Evolutionary conservation across 2,329 filamentous ascomycete species (phyloP), one percentile per base, ranked within the genome.

Genomic region (Coniella lustricola): DNA sequence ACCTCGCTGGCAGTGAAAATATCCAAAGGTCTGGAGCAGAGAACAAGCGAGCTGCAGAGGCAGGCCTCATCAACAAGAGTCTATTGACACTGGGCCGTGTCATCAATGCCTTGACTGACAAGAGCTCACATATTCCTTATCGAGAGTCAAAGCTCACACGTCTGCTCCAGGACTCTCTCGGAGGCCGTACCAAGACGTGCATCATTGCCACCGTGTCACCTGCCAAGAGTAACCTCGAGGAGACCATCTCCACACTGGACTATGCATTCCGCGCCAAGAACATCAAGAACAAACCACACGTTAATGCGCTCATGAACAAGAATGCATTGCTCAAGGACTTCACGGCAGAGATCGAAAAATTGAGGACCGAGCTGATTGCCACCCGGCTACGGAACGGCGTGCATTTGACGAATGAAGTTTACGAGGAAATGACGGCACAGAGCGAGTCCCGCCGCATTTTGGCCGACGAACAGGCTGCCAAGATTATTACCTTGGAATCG

Each of bases 221-320:
- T 1, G 89, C 90, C 7, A 94, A 93, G 66, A 90, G 85, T 67
- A 98, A 97, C 59, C 74, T 98, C 1, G 93, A 98, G 62, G 93
- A 98, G 67, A 98, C 94, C 0, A 97, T 98, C 52, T 97, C 93
- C 0, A 98, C 94, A 0, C 76, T 98, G 2, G 93, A 98, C 64
- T 98, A 98, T 62, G 94, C 93, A 10, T 97, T 97, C 69, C 81
- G 93, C 40, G 93, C 93, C 14, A 98, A 98, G 73, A 97, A 98
- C 58, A 98, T 98, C 60, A 86, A 88, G 43, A 98, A 98, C 67
- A 96, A 96, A 67, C 94, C 93, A 1, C 93, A 98, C 62, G 77
- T 95, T 59, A 98, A 97, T 66, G 87, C 89, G 42, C 79, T 88
- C 61, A 81, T 97, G 55, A 90, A 88, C 55, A 98, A 97, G 68